Percentiles rank a stretch among this genome's conserved stretches.
phyloP scores from a whole-genome alignment of 352 stramenopile species.

The Nothophytophthora sp. region DNA sequence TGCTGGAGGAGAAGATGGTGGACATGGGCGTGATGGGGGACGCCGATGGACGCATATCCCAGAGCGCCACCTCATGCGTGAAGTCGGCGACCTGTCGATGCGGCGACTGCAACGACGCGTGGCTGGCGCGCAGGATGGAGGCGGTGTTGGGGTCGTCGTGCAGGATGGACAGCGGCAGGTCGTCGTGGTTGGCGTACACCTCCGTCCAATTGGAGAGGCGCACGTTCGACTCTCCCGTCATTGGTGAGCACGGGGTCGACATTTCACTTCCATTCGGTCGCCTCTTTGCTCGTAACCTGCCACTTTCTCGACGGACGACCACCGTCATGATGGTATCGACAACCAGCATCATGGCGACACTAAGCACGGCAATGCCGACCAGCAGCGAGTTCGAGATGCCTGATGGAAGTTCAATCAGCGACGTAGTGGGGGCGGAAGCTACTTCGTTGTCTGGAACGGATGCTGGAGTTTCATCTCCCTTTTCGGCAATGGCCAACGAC shows the following conservation, averaged over 20 bases:
- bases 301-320: constrained; percentile 12
- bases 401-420: neutral
- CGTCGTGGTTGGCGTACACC: constrained; percentile 44
- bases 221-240: constrained; percentile 22
- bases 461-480: too few relatives aligned
- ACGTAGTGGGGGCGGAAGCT: neutral
- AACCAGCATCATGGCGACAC: constrained; percentile 21
- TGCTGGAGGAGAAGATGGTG: constrained; percentile 20
- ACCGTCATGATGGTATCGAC: constrained; percentile 15
- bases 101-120: constrained; percentile 30
- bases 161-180: constrained; percentile 31
- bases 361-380: constrained; percentile 12
- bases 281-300: too few relatives aligned
- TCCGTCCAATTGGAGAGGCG: constrained; percentile 51
- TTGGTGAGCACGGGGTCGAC: constrained; percentile 5
- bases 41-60: constrained; percentile 46
- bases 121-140: too few relatives aligned
- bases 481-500: constrained; percentile 7
- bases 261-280: neutral
- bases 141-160: constrained; percentile 41
- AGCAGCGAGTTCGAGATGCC: neutral
- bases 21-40: constrained; percentile 53
- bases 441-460: too few relatives aligned
- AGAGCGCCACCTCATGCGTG: constrained; percentile 42
- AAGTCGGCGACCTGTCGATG: constrained; percentile 47